Base-by-base conservation (phyloP, 495 filamentous ascomycete species). In the Xylaria intraflava region DNA sequence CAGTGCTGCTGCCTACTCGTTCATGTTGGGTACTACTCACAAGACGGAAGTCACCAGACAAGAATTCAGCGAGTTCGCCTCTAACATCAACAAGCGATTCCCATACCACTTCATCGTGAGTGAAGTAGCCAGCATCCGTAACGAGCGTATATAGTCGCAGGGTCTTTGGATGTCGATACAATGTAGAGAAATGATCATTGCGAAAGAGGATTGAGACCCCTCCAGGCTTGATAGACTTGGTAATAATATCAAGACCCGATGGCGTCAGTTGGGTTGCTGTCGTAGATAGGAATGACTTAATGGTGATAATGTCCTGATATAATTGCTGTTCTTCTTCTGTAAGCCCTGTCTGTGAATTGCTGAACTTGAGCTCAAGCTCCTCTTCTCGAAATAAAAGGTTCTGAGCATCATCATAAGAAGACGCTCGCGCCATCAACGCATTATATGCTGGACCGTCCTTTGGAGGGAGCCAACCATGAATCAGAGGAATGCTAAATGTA, bases 161-260 rank as follows among this genome's bases (percentile, higher is more conserved):
- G 0, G 86, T 85, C 26, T 80, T 72, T 0, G 90, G 89, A 56
- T 93, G 72, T 53, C 89, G 83, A 65, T 96, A 95, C 0, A 98
- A 64, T 0, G 93, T 97, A 26, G 86, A 86, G 64, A 98, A 98
- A 69, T 98, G 93, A 61, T 97, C 92, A 57, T 98, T 98, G 29
- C 93, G 82, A 72, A 98, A 98, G 2, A 97, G 69, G 44, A 98
- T 97, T 0, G 87, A 88, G 7, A 95, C 75, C 0, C 84, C 80
- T 2, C 89, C 89, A 0, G 89, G 86, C 12, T 73, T 69, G 41
- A 96, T 67, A 6, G 70, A 76, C 40, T 79, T 76, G 2, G 72
- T 73, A 11, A 98, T 80, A 3, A 84, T 79, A 5, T 84, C 76
- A 1, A 98, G 80, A 0, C 93, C 93, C 68, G 84, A 86, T 2